Evolutionary conservation across 352 stramenopile species (phyloP), one percentile per base, ranked within the genome.

Genomic region (Elongisporangium prolatum): DNA sequence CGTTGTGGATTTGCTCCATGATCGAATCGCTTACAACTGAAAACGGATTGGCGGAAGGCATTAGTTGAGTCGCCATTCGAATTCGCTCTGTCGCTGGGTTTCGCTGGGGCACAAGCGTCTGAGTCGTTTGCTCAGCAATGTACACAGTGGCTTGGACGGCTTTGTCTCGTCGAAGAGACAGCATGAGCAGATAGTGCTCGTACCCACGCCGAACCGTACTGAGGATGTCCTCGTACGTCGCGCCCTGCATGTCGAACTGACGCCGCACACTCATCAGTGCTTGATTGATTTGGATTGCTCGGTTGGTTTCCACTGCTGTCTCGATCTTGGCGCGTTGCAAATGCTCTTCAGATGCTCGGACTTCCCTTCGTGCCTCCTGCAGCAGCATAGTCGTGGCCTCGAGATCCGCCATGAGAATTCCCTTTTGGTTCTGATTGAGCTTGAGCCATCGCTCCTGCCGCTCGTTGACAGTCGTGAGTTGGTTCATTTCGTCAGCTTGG

Each of bases 61-160:
- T 71, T 24, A 77, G 72, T 52, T 76, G 68, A 7, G 69, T 68
- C 25, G 77, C 18, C 21, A 91, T 49, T 16, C 79, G 64, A 17
- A 72, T 66, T 2, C 81, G 70, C 44, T 93, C 84, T n/a, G 80
- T 70, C 13, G 81, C 77, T 2, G 84, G 77, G 20, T 88, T 91
- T 2, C 84, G 64, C 48, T 86, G 75, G 5, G 79, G 80, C 16
- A 86, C 72, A 2, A 91, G 69, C 3, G 84, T 93, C 58, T 93
- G 84, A 0, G 70, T 72, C 4, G 56, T 34, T 11, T 76, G 44
- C 3, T 85, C 65, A 0, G 58, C 51, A 10, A 75, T 68, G 7
- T 25, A 47, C 20, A 88, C 77, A 0, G 74, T 89, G 3, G 84
- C 84, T 63, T 93, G 84, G 17, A 86, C 57, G 1, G 61, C 74